Base-by-base conservation (phyloP, 129 eudicot genomes). In the Flaveria trinervia region DNA sequence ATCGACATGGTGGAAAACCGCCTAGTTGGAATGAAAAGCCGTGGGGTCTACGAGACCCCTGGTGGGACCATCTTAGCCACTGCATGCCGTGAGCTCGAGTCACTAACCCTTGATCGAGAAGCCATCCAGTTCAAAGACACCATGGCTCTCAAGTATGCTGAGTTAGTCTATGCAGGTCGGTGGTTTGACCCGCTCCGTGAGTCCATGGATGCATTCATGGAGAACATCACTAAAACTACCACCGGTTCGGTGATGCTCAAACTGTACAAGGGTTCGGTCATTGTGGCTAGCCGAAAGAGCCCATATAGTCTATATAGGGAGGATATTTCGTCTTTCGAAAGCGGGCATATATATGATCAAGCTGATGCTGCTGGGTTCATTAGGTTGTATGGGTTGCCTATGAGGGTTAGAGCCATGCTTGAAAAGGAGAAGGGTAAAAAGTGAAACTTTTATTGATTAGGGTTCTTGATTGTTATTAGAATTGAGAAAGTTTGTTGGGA, bases 321-420 rank as follows among this genome's bases (percentile, higher is more conserved):
- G 68, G 99, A 94, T 65, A 94, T 94, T 17, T 89, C 97, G 1
- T 94, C 99, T 13, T 94, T 94, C 45, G 99, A 94, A 84, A 91
- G 88, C 25, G 97, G 99, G n/a, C 81, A 91, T 50, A 91, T 94
- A 26, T 94, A 94, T 51, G 73, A 94, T 79, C 99, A 94, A 62
- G 99, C 99, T 11, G 99, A 94, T 87, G 99, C 99, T 75, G 99
- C 97, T 76, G 99, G 99, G 17, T 94, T 94, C 74, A 94, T 94
- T 0, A 75, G 80, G 81, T 86, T 94, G 30, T 91, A 89, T 74
- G 96, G 99, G 65, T 65, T 94, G 80, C 96, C 97, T 8, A 94
- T 88, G 90, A 84, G 97, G 83, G 96, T 94, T 28, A 75, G 99
- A 14, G 99, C 99, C 49, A 94, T 94, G 99, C 96, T 94, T 67